Conservation (phyloP, 257 asterid species). For the Asclepias syriaca region DNA sequence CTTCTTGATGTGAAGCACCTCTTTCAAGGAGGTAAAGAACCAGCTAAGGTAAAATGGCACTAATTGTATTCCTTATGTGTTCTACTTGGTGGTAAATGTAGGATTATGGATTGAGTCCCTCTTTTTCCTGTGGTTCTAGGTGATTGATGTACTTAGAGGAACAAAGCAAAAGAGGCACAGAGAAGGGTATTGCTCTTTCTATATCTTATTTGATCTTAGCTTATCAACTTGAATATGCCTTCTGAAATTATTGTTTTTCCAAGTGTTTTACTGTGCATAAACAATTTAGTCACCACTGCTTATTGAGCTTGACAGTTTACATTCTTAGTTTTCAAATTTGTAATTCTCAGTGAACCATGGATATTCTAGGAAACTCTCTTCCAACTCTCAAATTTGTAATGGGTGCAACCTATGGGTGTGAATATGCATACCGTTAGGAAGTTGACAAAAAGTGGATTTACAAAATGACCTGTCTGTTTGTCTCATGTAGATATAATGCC, state of each 20-base stretch:
- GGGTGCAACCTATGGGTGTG: not conserved
- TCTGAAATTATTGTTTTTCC: not conserved
- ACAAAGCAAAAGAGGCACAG: conserved; percentile 80
- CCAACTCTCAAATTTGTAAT: not conserved
- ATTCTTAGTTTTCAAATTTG: not conserved
- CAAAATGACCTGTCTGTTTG: not conserved
- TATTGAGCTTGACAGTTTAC: not conserved
- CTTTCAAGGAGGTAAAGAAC: conserved; percentile 75
- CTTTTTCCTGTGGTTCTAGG: conserved; percentile 30
- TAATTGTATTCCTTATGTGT: not conserved
- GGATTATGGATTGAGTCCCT: not conserved
- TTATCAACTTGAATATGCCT: not conserved
- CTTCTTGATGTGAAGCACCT: conserved; percentile 86
- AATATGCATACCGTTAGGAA: not conserved
- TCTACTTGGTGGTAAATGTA: not conserved
- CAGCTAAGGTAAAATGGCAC: conserved; percentile 58
- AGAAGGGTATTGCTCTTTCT: conserved; percentile 54
- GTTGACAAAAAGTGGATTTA: not conserved
- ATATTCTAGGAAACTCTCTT: not conserved
- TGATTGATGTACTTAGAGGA: conserved; percentile 72
- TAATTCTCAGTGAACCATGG: not conserved
- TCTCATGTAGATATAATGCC: not conserved
- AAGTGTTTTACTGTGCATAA: not conserved
- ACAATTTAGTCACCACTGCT: not conserved
- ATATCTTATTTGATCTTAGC: not conserved